A percentile compares a stretch with the other conserved stretches of the same genome.
Conservation (phyloP, 805 yeast species). For the Pichia cephalocereana region DNA sequence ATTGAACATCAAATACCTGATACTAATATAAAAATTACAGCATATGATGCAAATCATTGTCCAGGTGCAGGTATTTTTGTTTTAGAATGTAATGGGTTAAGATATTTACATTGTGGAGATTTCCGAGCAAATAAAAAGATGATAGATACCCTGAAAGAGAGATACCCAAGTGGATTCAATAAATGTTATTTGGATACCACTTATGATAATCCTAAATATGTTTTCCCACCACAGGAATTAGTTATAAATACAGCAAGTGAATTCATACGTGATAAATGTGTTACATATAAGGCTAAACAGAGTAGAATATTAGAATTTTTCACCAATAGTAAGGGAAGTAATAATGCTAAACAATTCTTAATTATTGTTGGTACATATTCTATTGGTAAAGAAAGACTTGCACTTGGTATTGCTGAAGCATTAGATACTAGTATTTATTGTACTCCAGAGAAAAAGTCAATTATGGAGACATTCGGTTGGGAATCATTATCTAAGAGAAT, state of each 20-base stretch:
- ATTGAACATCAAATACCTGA: constrained; percentile 31
- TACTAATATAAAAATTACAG: constrained; percentile 41
- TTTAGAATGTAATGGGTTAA: constrained; percentile 39
- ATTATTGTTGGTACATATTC: constrained; percentile 80
- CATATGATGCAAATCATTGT: constrained; percentile 88
- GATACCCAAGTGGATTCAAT: constrained; percentile 32
- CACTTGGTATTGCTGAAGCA: constrained; percentile 49
- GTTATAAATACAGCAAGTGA: constrained; percentile 56
- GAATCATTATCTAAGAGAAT: constrained; percentile 32
- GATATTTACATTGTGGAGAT: constrained; percentile 83
- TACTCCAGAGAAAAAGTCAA: constrained; percentile 36
- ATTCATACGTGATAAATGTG: constrained; percentile 30
- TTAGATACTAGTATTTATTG: constrained; percentile 49
- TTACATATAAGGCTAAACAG: constrained; percentile 18
- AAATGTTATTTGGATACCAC: constrained; percentile 84
- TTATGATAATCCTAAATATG: constrained; percentile 63
- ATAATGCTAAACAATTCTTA: constrained; percentile 24
- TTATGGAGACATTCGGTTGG: constrained; percentile 38
- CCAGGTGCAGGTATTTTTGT: constrained; percentile 88
- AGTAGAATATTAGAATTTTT: constrained; percentile 32
- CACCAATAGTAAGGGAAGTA: neutral
- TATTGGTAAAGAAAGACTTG: constrained; percentile 87
- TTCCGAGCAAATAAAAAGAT: constrained; percentile 61
- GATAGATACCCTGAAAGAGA: constrained; percentile 28
- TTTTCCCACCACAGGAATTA: constrained; percentile 67